Evolutionary conservation across 768 basidiomycete species (phyloP).

Genomic region (Russula olivacea): DNA sequence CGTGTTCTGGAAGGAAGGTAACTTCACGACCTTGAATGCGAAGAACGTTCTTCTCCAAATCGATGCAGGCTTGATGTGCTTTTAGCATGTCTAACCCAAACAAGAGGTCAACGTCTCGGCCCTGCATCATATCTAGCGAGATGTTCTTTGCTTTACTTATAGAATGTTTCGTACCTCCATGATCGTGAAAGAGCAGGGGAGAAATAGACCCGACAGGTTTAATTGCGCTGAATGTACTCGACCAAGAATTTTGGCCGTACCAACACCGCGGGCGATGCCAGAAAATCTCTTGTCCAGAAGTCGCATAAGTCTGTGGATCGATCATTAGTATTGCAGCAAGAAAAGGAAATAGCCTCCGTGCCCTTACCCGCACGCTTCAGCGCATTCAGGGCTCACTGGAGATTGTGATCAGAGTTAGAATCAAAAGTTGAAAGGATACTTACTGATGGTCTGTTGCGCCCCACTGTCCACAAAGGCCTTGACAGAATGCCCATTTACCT

Average conservation of each 20-base stretch:
- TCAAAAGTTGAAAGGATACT: constrained; percentile 28
- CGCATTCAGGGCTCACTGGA: constrained; percentile 85
- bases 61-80: constrained; percentile 94
- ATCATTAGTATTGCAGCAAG: not conserved
- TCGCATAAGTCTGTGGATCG: constrained; percentile 71
- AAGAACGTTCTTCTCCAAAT: constrained; percentile 81
- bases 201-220: constrained; percentile 73
- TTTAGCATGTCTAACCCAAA: constrained; percentile 99
- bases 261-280: constrained; percentile 90
- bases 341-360: constrained; percentile 14
- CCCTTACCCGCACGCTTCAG: constrained; percentile 80
- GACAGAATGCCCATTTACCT: constrained; percentile 85
- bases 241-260: constrained; percentile 90
- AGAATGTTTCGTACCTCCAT: constrained; percentile 63
- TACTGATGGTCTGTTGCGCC: constrained; percentile 95
- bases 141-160: not conserved
- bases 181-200: constrained; percentile 90
- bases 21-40: constrained; percentile 92
- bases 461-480: constrained; percentile 99
- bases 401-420: constrained; percentile 14
- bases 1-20: constrained; percentile 86
- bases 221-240: constrained; percentile 91
- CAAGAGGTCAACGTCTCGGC: constrained; percentile 88
- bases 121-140: constrained; percentile 40
- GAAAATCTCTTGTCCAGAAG: constrained; percentile 81